A percentile compares a stretch with the other conserved stretches of the same genome.
Conservation (phyloP, 1,284 basidiomycete species). For the Sutorius eximius region DNA sequence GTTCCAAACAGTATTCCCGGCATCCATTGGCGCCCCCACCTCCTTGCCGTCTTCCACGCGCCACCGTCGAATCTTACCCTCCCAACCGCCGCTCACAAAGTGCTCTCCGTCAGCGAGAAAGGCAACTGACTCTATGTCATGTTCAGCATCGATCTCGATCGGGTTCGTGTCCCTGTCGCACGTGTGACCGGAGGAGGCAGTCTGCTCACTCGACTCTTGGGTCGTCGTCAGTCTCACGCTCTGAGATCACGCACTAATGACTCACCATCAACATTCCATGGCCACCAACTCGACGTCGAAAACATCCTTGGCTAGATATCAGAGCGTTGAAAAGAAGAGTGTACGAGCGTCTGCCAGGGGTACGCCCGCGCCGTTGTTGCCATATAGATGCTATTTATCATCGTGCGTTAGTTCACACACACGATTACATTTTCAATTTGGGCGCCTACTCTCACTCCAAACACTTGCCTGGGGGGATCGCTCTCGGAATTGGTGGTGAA, state of each 20-base stretch:
- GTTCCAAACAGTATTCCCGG: background rate
- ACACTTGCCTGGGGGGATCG: background rate
- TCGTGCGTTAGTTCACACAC: background rate
- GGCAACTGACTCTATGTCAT: background rate
- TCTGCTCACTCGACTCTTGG: background rate
- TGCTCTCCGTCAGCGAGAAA: background rate
- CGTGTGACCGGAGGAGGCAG: background rate
- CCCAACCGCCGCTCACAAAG: background rate
- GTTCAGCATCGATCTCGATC: background rate
- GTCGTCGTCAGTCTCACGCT: background rate
- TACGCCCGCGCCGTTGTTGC: background rate
- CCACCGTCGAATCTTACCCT: background rate
- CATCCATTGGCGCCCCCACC: background rate
- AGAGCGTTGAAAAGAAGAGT: background rate
- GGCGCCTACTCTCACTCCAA: background rate
- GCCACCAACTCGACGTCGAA: background rate
- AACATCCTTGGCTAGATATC: slow-evolving; percentile 1
- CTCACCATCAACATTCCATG: background rate
- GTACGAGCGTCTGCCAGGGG: too few relatives aligned
- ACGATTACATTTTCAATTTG: too few relatives aligned
- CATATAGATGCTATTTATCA: background rate
- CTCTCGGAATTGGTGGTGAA: background rate
- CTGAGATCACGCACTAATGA: background rate
- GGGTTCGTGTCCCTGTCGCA: background rate
- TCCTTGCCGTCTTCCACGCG: background rate